These are phyloP conservation scores for Penicillium paradoxum DNA, from an alignment of 495 filamentous ascomycete genomes.

Conservation along the genomic window DNA sequence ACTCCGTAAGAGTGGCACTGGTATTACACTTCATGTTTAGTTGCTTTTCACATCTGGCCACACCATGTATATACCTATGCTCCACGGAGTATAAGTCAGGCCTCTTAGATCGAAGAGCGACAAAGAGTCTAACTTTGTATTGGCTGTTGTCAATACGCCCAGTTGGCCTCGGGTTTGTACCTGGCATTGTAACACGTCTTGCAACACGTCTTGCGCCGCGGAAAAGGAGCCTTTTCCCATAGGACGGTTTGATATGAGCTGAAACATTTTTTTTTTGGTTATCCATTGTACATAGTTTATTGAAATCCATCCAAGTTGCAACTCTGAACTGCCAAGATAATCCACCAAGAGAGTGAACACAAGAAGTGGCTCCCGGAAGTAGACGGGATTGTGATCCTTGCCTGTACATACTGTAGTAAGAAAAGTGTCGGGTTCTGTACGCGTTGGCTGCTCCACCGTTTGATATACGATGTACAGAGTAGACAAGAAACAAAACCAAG, in stretches of 20 bases:
- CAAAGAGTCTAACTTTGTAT: neutral
- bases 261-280: neutral
- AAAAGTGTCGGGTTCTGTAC: slow-evolving; percentile 5
- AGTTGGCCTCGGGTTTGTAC: slow-evolving; percentile 16
- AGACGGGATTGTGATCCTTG: slow-evolving; percentile 21
- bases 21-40: neutral
- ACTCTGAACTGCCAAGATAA: neutral
- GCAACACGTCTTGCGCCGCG: slow-evolving; percentile 2
- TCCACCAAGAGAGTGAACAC: neutral
- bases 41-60: neutral
- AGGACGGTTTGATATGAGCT: neutral
- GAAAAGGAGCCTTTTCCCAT: slow-evolving; percentile 2
- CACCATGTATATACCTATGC: neutral
- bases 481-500: neutral
- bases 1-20: neutral
- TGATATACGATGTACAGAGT: neutral
- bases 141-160: slow-evolving; percentile 16
- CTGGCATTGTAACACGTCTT: slow-evolving; percentile 14
- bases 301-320: neutral
- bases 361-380: slow-evolving; percentile 20
- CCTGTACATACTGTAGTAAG: neutral
- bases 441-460: slow-evolving; percentile 20
- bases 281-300: too few relatives aligned
- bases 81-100: neutral
- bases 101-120: neutral